Evolutionary conservation across 495 filamentous ascomycete genomes (phyloP).

Genomic region (Neurospora tetrasperma): DNA sequence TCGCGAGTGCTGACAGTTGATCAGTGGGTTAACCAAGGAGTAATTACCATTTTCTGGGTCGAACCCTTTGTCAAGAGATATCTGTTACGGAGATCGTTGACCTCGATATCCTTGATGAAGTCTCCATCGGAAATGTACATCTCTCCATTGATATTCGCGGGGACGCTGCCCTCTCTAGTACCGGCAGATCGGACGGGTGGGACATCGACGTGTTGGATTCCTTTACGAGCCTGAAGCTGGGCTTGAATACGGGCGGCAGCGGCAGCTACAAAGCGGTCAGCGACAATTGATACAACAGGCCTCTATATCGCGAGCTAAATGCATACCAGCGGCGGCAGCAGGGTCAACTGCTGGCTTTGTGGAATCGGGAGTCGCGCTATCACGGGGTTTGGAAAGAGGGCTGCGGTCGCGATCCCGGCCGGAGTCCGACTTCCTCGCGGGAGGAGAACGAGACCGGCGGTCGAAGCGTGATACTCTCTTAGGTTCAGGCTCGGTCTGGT

Average conservation of each 20-base stretch:
- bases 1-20: slow-evolving; percentile 48
- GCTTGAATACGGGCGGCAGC: slow-evolving; percentile 93
- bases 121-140: slow-evolving; percentile 93
- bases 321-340: slow-evolving; percentile 76
- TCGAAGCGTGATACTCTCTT: slow-evolving; percentile 68
- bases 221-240: slow-evolving; percentile 82
- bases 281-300: background rate
- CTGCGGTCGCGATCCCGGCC: slow-evolving; percentile 75
- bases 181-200: slow-evolving; percentile 58
- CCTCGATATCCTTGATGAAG: slow-evolving; percentile 95
- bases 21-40: slow-evolving; percentile 65
- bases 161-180: slow-evolving; percentile 19
- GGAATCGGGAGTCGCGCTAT: slow-evolving; percentile 36
- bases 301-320: background rate
- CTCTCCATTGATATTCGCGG: slow-evolving; percentile 57
- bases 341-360: slow-evolving; percentile 48
- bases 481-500: slow-evolving; percentile 72
- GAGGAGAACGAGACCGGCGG: slow-evolving; percentile 75
- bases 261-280: slow-evolving; percentile 50
- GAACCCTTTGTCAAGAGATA: slow-evolving; percentile 96
- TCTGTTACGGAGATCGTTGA: slow-evolving; percentile 94
- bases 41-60: slow-evolving; percentile 99
- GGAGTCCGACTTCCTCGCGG: slow-evolving; percentile 43
- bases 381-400: slow-evolving; percentile 51
- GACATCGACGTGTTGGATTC: slow-evolving; percentile 87